Evolutionary conservation across 148 eudicot genomes (phyloP), one percentile per base, ranked within the genome.

Genomic region (Gaultheria prostrata): DNA sequence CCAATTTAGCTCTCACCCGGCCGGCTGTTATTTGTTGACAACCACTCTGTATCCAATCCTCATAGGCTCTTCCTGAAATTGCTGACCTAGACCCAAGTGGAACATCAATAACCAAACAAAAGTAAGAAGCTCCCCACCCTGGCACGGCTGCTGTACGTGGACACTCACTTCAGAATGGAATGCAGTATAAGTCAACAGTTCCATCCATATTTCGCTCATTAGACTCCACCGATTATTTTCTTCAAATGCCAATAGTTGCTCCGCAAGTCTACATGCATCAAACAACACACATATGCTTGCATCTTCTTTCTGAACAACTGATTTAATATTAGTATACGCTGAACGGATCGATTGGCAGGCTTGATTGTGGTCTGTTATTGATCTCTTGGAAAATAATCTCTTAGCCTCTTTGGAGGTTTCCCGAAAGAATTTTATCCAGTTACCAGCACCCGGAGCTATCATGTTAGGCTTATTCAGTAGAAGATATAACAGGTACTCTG

Each of bases 401-500:
- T 43, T 61, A 33, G 83, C 84, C 78, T 89, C 89, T 0, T 85
- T 87, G 80, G 85, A 82, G 1, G 91, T 87, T 70, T 89, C 91
- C 1, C 82, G 72, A 63, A 85, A 81, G 54, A 88, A 73, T 13
- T 84, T 84, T 76, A 70, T 85, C 8, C 85, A 89, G 18, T 85
- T 84, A 18, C 91, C 88, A 48, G 88, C 84, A 15, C 81, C 85
- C 0, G 85, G 85, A 3, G 88, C 71, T 74, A 88, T 84, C 89
- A 89, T 85, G 6, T 71, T 54, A 26, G 91, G 89, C 65, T 84
- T 84, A 81, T 51, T 79, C 3, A 87, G 80, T 15, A 89, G 77
- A 45, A 89, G 85, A 73, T 89, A 85, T 61, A 87, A 3, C 89
- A 89, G 84, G 76, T 89, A 89, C 48, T 86, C 84, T 10, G 88